Base-by-base conservation (phyloP, 2,329 filamentous ascomycete genomes). In the Fusarium citri region DNA sequence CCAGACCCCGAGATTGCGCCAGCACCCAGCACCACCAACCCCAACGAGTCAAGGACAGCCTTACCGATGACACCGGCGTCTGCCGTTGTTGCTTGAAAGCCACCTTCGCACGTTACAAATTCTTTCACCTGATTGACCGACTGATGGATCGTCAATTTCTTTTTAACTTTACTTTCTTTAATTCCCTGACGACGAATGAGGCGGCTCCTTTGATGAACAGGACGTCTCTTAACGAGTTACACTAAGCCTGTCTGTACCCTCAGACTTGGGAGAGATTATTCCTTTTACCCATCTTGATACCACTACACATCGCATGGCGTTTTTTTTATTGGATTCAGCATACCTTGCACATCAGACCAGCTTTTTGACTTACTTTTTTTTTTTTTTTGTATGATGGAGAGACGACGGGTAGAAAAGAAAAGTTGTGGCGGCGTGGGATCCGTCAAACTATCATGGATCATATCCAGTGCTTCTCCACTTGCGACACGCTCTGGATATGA, bases 1-100 rank as follows among this genome's bases (percentile, higher is more conserved):
- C 90, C 91, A 7, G 92, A 94, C 77, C 92, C 92, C 2, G 91
- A 93, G 72, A 89, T 94, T 63, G 87, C 86, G 5, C 82, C 84
- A 6, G 85, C 83, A 49, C 82, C 80, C 12, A 86, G 82, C 63
- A 86, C 75, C 12, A 74, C 72, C 16, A 77, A 76, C 22, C 80
- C 82, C 3, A 80, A 80, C 37, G 80, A 80, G 53, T 80, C 80
- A 20, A 72, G 74, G 50, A 78, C 76, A 28, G 78, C 71, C 12
- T 55, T 81, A 42, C 74, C 78, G 42, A 34, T 83, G 75, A 74
- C 82, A 76, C 73, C 76, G 22, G 64, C 70, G 6, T 69, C 74
- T 11, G 73, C 65, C 7, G 26, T 76, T 45, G 70, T 74, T 15
- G 69, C 68, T 54, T 78, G 47, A 74, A 62, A 42, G 25, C 22